Evolutionary conservation across 768 basidiomycete species (phyloP).

Genomic region (Phaeotremella skinneri): DNA sequence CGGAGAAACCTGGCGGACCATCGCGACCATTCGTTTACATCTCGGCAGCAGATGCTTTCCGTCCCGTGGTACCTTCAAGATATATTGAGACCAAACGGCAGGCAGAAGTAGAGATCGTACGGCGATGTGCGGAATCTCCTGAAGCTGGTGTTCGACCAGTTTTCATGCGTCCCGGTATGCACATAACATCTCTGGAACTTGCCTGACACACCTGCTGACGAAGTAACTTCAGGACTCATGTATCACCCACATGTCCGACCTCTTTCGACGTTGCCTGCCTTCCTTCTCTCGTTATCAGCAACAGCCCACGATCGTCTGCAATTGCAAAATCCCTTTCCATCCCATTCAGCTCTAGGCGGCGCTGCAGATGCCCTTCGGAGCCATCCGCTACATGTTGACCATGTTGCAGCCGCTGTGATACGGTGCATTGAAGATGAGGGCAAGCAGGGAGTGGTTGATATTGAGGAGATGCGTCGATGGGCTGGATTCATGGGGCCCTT

Average conservation of each 20-base stretch:
- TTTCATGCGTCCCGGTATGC: constrained; percentile 84
- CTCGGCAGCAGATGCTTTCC: constrained; percentile 90
- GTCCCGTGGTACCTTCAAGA: constrained; percentile 75
- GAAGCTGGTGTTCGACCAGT: constrained; percentile 61
- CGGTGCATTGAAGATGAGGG: constrained; percentile 58
- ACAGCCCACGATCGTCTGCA: constrained; percentile 62
- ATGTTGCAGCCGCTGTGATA: constrained; percentile 81
- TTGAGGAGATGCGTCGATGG: constrained; percentile 61
- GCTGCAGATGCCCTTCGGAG: constrained; percentile 76
- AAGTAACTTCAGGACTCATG: constrained; percentile 76
- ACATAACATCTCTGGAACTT: background rate
- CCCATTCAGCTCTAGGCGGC: constrained; percentile 42
- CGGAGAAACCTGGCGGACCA: background rate
- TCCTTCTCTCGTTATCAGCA: constrained; percentile 76
- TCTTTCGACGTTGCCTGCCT: constrained; percentile 79
- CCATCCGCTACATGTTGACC: constrained; percentile 92
- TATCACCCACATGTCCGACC: constrained; percentile 94
- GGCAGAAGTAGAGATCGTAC: constrained; percentile 70
- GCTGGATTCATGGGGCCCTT: constrained; percentile 36
- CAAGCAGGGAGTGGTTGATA: constrained; percentile 55
- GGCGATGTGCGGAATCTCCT: constrained; percentile 54
- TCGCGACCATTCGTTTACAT: constrained; percentile 73
- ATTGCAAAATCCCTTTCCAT: constrained; percentile 32
- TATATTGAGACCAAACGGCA: constrained; percentile 95
- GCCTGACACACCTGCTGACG: constrained; percentile 7